These are phyloP conservation scores for Lagenidium giganteum DNA, from an alignment of 352 stramenopile genomes.

Conservation along the genomic window DNA sequence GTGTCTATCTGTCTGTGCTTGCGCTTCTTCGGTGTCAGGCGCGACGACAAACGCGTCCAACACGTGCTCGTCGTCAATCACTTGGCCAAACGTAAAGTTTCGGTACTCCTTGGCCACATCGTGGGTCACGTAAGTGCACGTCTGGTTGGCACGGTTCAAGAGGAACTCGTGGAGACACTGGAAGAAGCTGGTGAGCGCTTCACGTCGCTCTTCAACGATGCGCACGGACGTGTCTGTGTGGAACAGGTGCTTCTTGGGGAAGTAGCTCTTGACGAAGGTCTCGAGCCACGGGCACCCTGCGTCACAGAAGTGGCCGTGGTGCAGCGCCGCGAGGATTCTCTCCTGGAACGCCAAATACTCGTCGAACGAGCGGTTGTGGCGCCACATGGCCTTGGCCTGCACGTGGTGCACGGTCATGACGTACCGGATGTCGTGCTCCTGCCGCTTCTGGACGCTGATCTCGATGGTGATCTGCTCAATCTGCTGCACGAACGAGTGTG, in stretches of 20 bases:
- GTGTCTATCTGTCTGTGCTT: background rate
- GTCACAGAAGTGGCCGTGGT: conserved; percentile 50
- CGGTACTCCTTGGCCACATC: conserved; percentile 24
- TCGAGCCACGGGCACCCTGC: conserved; percentile 49
- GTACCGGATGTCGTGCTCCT: conserved; percentile 42
- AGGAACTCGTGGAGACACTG: conserved; percentile 32
- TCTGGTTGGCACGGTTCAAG: conserved; percentile 30
- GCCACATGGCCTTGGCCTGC: conserved; percentile 19
- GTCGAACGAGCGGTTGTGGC: conserved; percentile 36
- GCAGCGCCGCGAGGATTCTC: conserved; percentile 24
- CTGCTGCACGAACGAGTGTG: too few species aligned
- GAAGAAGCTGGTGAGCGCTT: conserved; percentile 30
- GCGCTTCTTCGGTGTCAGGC: background rate
- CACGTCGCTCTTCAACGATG: conserved; percentile 23
- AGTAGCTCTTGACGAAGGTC: conserved; percentile 36
- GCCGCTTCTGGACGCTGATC: conserved; percentile 38
- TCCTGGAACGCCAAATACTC: conserved; percentile 40
- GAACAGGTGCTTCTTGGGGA: conserved; percentile 24
- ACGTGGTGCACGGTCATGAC: conserved; percentile 33
- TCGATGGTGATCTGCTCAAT: conserved; percentile 45
- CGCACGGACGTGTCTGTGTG: conserved; percentile 2
- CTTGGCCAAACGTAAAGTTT: conserved; percentile 28
- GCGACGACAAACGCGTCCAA: conserved; percentile 6
- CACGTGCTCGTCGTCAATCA: conserved; percentile 17
- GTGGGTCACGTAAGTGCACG: conserved; percentile 23